These are phyloP conservation scores for Phytophthora podocarpi DNA, from an alignment of 352 stramenopile genomes.

Conservation along the genomic window DNA sequence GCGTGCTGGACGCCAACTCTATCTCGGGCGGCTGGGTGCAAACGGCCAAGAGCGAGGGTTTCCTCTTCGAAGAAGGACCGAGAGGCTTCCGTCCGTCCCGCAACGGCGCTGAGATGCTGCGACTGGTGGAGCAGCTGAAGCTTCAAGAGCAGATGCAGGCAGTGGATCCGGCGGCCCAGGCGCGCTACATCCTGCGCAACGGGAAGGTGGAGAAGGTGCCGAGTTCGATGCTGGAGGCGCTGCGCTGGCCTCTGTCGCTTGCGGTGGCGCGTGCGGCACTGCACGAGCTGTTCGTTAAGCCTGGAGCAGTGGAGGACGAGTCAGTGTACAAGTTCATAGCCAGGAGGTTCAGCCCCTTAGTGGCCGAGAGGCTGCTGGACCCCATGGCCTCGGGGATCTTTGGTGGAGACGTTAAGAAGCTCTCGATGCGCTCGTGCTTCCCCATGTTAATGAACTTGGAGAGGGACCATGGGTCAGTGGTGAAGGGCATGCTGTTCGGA, in stretches of 20 bases:
- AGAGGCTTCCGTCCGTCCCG: constrained; percentile 84
- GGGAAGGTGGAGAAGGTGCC: constrained; percentile 83
- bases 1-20: constrained; percentile 67
- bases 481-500: constrained; percentile 74
- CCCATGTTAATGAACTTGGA: constrained; percentile 81
- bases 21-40: constrained; percentile 72
- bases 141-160: constrained; percentile 70
- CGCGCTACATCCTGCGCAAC: constrained; percentile 79
- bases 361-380: constrained; percentile 83
- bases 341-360: constrained; percentile 75
- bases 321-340: constrained; percentile 83
- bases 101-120: constrained; percentile 86
- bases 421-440: constrained; percentile 87
- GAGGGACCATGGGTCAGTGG: constrained; percentile 74
- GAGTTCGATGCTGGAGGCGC: constrained; percentile 50
- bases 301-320: constrained; percentile 60
- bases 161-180: constrained; percentile 60
- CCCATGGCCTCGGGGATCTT: constrained; percentile 88
- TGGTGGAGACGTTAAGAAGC: constrained; percentile 76
- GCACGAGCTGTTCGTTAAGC: constrained; percentile 64
- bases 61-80: constrained; percentile 86
- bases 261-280: constrained; percentile 62
- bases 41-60: constrained; percentile 57
- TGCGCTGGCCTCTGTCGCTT: constrained; percentile 67
- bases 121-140: constrained; percentile 77